Evolutionary conservation across 495 filamentous ascomycete species (phyloP), one percentile per base, ranked within the genome.

Genomic region (Annulohypoxylon nitens): DNA sequence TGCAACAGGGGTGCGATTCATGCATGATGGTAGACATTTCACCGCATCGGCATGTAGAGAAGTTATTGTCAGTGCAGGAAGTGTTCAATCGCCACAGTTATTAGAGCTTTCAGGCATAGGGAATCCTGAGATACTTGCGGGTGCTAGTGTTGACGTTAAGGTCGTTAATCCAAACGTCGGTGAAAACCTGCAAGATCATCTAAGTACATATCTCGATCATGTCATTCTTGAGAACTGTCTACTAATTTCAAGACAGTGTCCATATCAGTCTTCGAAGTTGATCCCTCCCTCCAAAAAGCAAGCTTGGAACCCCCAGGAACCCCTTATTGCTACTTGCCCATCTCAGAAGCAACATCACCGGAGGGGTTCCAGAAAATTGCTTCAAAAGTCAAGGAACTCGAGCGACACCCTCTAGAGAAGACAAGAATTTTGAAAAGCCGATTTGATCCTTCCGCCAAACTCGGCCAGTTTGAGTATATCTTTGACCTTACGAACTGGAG

Each of bases 51-150:
- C 34, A 39, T 25, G 14, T 9, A 57, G 53, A n/a, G 53, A 66
- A 11, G 26, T 58, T 12, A 48, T 66, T 34, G 23, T 66, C 4
- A 66, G 63, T 20, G 53, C 63, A 11, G 63, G 63, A 34, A 58
- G 51, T n/a, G 37, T 66, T 20, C 63, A 58, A 12, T 66, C 63
- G 3, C 39, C 63, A 10, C 63, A 66, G 16, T n/a, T 66, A 6
- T 14, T 66, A n/a, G 63, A 66, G n/a, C 39, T 66, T 4, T 66
- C 63, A 0, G 63, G 63, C 3, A 30, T 66, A 43, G 63, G 63
- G 18, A 43, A 66, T 43, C 51, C 63, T 11, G 34, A 57, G 0
- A 36, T 66, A 4, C 53, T 66, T 2, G 16, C 2, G 2, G 36
- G 39, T 10, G 26, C 36, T 2, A 51, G 63, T 18, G 36, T 66